Conservation (phyloP, 768 basidiomycete species). For the Lenzites betulinus region DNA sequence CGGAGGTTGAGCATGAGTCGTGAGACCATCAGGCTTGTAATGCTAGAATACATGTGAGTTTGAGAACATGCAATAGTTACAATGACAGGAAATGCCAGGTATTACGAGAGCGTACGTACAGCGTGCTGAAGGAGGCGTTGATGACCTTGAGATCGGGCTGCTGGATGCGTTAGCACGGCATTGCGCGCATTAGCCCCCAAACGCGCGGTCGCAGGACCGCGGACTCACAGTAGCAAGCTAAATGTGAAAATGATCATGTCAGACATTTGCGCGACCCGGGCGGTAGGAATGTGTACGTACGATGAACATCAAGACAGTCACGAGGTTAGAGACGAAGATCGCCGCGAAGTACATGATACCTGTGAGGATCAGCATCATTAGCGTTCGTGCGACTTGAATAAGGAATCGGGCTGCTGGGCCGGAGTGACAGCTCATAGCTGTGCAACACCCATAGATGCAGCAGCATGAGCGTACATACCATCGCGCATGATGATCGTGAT, state of each 20-base stretch:
- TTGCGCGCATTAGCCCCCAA: background rate
- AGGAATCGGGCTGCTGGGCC: background rate
- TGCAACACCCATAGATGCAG: background rate
- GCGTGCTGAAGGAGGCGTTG: conserved; percentile 32
- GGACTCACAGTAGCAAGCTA: conserved; percentile 21
- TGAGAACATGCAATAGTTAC: no score
- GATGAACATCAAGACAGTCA: conserved; percentile 27
- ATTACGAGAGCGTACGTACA: conserved; percentile 18
- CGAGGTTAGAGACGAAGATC: conserved; percentile 28
- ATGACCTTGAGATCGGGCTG: conserved; percentile 30
- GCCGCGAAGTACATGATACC: conserved; percentile 31
- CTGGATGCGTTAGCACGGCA: background rate
- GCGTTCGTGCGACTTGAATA: background rate
- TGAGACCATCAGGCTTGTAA: conserved; percentile 27
- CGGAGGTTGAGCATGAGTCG: conserved; percentile 28
- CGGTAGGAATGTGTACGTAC: conserved; percentile 11
- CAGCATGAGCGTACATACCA: conserved; percentile 17
- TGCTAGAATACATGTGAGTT: background rate
- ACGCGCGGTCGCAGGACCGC: conserved; percentile 13
- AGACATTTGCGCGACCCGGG: background rate
- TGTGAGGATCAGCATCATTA: conserved; percentile 3
- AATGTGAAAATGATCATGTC: background rate
- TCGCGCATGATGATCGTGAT: conserved; percentile 30
- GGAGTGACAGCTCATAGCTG: background rate
- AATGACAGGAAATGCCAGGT: background rate